phyloP scores from a whole-genome alignment of 2,329 filamentous ascomycete species.

The Magnaporthales sp. region DNA sequence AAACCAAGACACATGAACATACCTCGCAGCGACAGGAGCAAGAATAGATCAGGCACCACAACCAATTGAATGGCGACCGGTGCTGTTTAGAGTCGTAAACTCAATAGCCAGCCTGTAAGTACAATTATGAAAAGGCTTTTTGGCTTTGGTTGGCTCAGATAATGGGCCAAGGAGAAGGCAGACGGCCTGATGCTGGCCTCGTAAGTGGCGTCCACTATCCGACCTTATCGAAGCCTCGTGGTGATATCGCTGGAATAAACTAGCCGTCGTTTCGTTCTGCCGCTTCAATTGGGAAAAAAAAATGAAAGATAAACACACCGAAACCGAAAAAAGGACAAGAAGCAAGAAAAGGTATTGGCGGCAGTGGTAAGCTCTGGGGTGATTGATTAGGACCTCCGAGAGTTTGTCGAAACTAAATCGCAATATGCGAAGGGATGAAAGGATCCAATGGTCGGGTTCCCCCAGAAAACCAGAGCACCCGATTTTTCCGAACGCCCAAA shows the following conservation, averaged over 20 bases:
- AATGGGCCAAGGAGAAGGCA: background rate
- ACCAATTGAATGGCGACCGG: background rate
- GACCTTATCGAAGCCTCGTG: background rate
- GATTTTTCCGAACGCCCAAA: background rate
- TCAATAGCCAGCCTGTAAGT: background rate
- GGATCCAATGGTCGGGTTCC: background rate
- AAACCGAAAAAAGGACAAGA: conserved; percentile 5
- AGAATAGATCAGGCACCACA: background rate
- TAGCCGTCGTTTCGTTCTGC: background rate
- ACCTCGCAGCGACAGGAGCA: background rate
- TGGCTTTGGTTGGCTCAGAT: background rate
- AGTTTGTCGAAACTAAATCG: background rate
- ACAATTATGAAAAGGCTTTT: background rate
- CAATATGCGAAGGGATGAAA: background rate
- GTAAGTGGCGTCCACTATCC: background rate
- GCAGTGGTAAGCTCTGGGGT: background rate
- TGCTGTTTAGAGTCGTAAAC: background rate
- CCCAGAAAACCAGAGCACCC: background rate
- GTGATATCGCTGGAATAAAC: background rate
- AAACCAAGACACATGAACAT: background rate
- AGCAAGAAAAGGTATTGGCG: background rate
- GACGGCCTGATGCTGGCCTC: background rate
- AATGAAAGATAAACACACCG: conserved; percentile 3
- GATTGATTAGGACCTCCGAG: background rate
- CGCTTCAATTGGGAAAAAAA: background rate